Conservation (phyloP, 2,329 filamentous ascomycete species). For the Clonostachys rosea region DNA sequence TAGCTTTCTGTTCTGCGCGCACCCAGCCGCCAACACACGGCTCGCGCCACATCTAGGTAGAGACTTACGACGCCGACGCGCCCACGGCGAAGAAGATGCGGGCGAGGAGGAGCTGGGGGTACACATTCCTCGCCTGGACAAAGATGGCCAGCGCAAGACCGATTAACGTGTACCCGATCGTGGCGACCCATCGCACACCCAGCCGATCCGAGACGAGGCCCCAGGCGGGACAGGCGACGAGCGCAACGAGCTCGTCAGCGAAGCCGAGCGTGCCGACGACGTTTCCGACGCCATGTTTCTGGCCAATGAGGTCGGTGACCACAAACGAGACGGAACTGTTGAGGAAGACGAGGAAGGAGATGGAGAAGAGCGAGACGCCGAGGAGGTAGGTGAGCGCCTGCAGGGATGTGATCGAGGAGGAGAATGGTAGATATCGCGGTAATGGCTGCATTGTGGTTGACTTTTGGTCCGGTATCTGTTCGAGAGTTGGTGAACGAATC, state of each 20-base stretch:
- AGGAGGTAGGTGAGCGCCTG: constrained; percentile 74
- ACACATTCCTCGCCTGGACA: constrained; percentile 82
- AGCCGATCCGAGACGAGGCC: constrained; percentile 73
- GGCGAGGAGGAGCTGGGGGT: constrained; percentile 81
- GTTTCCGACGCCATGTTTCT: constrained; percentile 69
- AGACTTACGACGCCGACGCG: constrained; percentile 75
- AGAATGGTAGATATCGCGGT: constrained; percentile 50
- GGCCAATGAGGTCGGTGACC: constrained; percentile 75
- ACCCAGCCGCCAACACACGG: background rate
- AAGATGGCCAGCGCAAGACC: constrained; percentile 73
- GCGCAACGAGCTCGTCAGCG: constrained; percentile 75
- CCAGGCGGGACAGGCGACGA: constrained; percentile 78
- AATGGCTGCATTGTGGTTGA: constrained; percentile 25
- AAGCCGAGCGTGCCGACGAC: constrained; percentile 83
- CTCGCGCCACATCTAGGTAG: background rate
- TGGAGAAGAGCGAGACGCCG: constrained; percentile 80
- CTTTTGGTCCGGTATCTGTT: background rate
- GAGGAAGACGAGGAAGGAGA: constrained; percentile 85
- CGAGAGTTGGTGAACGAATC: too few relatives aligned
- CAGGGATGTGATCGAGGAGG: constrained; percentile 51
- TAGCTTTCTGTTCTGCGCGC: background rate
- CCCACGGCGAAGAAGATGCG: constrained; percentile 86
- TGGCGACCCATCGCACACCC: constrained; percentile 68
- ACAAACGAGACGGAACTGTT: constrained; percentile 83
- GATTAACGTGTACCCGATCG: constrained; percentile 78